Evolutionary conservation across 768 basidiomycete species (phyloP), one percentile per base, ranked within the genome.

Genomic region (Naganishia vishniacii): DNA sequence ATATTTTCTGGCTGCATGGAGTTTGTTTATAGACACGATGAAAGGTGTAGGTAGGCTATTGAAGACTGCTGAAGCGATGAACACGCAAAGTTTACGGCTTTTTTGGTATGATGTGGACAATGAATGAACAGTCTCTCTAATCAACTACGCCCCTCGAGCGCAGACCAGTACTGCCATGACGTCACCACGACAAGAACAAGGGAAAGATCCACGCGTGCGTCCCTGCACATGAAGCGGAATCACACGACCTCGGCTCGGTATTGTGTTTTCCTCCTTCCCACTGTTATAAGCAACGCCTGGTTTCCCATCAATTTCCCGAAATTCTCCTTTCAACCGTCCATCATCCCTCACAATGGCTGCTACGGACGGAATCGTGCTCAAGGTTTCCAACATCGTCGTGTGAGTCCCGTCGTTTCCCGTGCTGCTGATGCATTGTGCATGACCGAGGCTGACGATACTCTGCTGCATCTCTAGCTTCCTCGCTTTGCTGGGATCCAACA

Each of bases 381-480:
- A 94, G 82, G 87, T 93, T 71, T 78, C 84, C 67, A 95, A 95
- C 78, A 81, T 94, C 62, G 62, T 91, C 61, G 86, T 88, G 48
- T 94, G 31, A 40, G 61, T 16, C 40, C 23, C 32, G 3, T 15
- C 20, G 34, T 6, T 56, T 26, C 23, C 12, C 56, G 18, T 41
- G 6, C 4, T 18, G 41, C 20, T 31, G 4, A 31, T 29, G 1
- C 41, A n/a, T 60, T 16, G 11, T 32, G 29, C 26, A 29, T 25
- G 32, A 8, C 16, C 7, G 25, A 12, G 18, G 4, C 16, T 7
- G 11, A n/a, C 7, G 23, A 15, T 59, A 25, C 44, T 59, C 20
- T 34, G 7, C 59, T 31, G 7, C 32, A 13, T 29, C 41, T 11
- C 26, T 23, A 62, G 89, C 75, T 82, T 90, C 73, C 74, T 88